phyloP scores from a whole-genome alignment of 768 basidiomycete genomes.

The Phlegmacium glaucopus region DNA sequence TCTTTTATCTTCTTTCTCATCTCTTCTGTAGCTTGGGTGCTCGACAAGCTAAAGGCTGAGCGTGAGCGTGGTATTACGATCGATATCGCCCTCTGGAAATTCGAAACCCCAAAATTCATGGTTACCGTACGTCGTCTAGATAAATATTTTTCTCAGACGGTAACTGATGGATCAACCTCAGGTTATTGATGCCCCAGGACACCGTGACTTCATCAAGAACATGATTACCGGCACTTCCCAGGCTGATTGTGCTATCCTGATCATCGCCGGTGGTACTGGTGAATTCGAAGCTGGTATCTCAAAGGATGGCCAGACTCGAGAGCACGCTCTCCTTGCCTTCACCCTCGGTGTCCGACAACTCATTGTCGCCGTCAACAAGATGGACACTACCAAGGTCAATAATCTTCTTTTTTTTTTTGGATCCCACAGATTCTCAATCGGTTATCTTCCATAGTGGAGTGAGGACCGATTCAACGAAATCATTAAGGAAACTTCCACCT shows the following conservation, averaged over 20 bases:
- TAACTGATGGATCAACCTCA: slow-evolving; percentile 26
- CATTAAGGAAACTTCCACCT: slow-evolving; percentile 93
- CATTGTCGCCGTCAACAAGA: slow-evolving; percentile 99
- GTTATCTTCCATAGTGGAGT: slow-evolving; percentile 66
- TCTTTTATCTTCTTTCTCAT: slow-evolving; percentile 7
- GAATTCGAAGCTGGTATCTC: slow-evolving; percentile 99
- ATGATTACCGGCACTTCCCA: slow-evolving; percentile 99
- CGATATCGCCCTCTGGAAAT: slow-evolving; percentile 99
- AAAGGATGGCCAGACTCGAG: slow-evolving; percentile 99
- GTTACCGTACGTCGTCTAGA: slow-evolving; percentile 66
- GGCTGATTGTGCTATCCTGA: slow-evolving; percentile 99
- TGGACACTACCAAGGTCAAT: slow-evolving; percentile 96
- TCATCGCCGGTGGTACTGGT: slow-evolving; percentile 99
- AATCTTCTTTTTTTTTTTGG: neutral
- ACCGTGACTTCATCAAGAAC: slow-evolving; percentile 99
- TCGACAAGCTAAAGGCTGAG: slow-evolving; percentile 99
- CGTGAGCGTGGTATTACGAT: slow-evolving; percentile 99
- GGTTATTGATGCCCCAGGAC: slow-evolving; percentile 99
- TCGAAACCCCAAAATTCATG: slow-evolving; percentile 97
- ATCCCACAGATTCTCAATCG: slow-evolving; percentile 1
- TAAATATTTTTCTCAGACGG: slow-evolving; percentile 9
- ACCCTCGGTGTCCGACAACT: slow-evolving; percentile 99
- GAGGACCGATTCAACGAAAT: slow-evolving; percentile 99
- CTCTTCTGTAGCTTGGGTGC: slow-evolving; percentile 84
- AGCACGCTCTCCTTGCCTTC: slow-evolving; percentile 99